A percentile compares a stretch with the other conserved stretches of the same genome.
Conservation (phyloP, 495 filamentous ascomycete genomes). For the Penicillium fimorum region DNA sequence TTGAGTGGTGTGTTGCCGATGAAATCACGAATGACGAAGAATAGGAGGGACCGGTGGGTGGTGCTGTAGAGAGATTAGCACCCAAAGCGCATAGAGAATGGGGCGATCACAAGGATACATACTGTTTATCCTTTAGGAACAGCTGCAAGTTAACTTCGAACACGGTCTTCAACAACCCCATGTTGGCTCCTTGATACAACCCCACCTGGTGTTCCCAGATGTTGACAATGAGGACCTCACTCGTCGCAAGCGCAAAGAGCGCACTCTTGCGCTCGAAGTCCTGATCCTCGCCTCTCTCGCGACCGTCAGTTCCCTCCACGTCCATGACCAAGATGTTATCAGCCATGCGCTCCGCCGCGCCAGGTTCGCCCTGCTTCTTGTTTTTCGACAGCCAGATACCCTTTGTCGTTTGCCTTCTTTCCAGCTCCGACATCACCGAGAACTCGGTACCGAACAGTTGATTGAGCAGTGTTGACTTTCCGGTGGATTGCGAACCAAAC, state of each 20-base stretch:
- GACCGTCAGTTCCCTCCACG: conserved; percentile 95
- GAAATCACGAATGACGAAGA: conserved; percentile 98
- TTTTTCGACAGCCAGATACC: conserved; percentile 99
- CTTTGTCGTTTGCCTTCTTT: conserved; percentile 94
- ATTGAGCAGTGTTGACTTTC: conserved; percentile 96
- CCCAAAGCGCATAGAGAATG: conserved; percentile 7
- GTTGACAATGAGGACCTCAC: conserved; percentile 97
- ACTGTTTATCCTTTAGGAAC: conserved; percentile 92
- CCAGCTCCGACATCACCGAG: conserved; percentile 89
- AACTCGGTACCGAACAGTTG: conserved; percentile 94
- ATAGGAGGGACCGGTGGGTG: conserved; percentile 86
- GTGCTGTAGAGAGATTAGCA: conserved; percentile 53
- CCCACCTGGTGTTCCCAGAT: conserved; percentile 99
- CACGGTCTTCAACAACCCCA: conserved; percentile 96
- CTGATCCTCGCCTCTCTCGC: conserved; percentile 95
- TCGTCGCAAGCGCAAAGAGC: conserved; percentile 93
- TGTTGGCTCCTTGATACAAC: conserved; percentile 96
- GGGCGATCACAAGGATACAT: conserved; percentile 30
- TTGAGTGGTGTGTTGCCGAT: conserved; percentile 84
- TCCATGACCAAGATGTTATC: conserved; percentile 99
- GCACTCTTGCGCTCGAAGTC: conserved; percentile 98
- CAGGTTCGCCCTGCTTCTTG: conserved; percentile 52
- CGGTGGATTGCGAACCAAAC: conserved; percentile 97
- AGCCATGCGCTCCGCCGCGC: conserved; percentile 62
- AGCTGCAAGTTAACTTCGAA: conserved; percentile 98